Base-by-base conservation (phyloP, 164 flowering plant species). In the Annona cherimola region DNA sequence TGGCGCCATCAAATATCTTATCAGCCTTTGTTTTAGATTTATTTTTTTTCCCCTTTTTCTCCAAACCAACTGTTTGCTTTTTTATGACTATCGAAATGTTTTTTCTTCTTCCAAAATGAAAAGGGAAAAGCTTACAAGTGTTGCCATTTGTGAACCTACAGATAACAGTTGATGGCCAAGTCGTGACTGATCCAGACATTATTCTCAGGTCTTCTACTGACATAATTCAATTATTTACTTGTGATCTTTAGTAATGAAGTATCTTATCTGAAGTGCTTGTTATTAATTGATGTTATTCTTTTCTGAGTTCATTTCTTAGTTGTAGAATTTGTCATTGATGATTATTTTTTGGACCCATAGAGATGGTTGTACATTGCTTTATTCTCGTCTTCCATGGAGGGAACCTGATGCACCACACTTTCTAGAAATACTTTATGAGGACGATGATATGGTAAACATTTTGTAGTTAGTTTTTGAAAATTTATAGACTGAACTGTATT, bases 351-450 rank as follows among this genome's bases (percentile, higher is more conserved):
- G 74, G 11, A 73, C 64, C 57, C 76, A 4, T 74, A 93, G 99
- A 61, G 83, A 35, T 73, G 91, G 90, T 66, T 85, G 81, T 3
- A 77, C 84, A 50, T 63, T 93, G 41, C 83, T 85, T 1, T 96
- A 96, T 80, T 90, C 82, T 61, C 90, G 98, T 19, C 86, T 86
- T 69, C 95, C 98, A 5, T 93, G 99, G 99, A 85, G 71, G 74
- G 99, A 96, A 75, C 95, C 97, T 6, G 90, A 88, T 75, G 89
- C 90, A 2, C 99, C 98, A 0, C 83, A 81, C 81, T 14, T 78
- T 74, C 81, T 93, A 5, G 84, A 86, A 61, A 74, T 93, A 57
- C 76, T 96, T 46, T 87, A 76, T 67, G 97, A 91, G 74, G 99
- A 90, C 76, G 84, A 85, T 71, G 83, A 89, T 73, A 69, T 87